These are phyloP conservation scores for Medicago truncatula DNA, from an alignment of 306 rosid genomes.

Conservation along the genomic window MtrunA17r5.0-ANR NC_053042.1:50822501-50823000, in stretches of 20 bases:
- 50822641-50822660: constrained; percentile 25
- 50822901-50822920: not conserved
- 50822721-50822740: constrained; percentile 51
- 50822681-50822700: constrained; percentile 27
- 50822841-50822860: constrained; percentile 27
- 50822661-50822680: constrained; percentile 40
- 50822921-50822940: not conserved
- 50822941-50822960: not conserved
- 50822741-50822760: constrained; percentile 45
- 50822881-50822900: constrained; percentile 5
- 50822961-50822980: not conserved
- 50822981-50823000: too few species aligned
- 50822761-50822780: constrained; percentile 46
- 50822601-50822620: constrained; percentile 42
- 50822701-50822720: constrained; percentile 43
- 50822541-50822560: constrained; percentile 53
- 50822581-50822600: constrained; percentile 29
- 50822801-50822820: constrained; percentile 39
- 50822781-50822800: constrained; percentile 57
- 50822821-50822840: constrained; percentile 61
- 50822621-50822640: constrained; percentile 47
- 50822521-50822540: constrained; percentile 74
- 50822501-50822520: constrained; percentile 80
- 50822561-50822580: constrained; percentile 31
- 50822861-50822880: not conserved